Evolutionary conservation across 2,329 filamentous ascomycete species (phyloP), one percentile per base, ranked within the genome.

Genomic region (Didymella keratinophila): DNA sequence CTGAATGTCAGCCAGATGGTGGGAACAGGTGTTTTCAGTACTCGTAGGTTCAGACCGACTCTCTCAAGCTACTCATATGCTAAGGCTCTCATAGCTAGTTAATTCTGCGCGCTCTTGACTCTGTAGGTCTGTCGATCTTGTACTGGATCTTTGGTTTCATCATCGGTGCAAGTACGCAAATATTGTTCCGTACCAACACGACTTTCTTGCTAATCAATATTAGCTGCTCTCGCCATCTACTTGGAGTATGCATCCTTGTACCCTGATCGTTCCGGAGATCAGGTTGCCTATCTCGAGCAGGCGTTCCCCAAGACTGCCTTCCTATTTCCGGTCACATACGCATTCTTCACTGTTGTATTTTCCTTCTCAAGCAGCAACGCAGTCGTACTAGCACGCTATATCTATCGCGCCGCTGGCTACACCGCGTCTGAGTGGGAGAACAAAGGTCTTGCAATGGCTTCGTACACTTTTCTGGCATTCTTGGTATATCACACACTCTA

Each of bases 1-100:
- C 57, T 73, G 46, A 74, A 74, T 42, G 63, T 73, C n/a, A 66
- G 63, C 16, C 68, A 74, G 50, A 74, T 74, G 71, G 61, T 74
- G 1, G 71, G 71, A 30, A 73, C 71, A 4, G 71, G 71, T 47
- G 66, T 72, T 2, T 72, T 73, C 32, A 70, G 66, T 43, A 71
- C 68, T 34, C 14, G 32, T n/a, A 34, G 5, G 32, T 34, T 34
- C 12, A 16, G 14, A 34, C 4, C 12, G 14, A 48, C 66, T 45
- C 71, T 5, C 72, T 71, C 57, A 72, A 70, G 71, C 55, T 71
- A 4, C 12, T n/a, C 32, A 7, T n/a, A 34, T 34, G 14, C 12
- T 34, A 7, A n/a, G 1, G 5, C 5, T 34, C 32, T n/a, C 14
- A 7, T 34, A 34, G 32, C 32, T 34, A 12, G 32, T n/a, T 34